These are phyloP conservation scores for Magnaporthiopsis poae DNA, from an alignment of 2,329 filamentous ascomycete species.

Conservation along the genomic window DNA sequence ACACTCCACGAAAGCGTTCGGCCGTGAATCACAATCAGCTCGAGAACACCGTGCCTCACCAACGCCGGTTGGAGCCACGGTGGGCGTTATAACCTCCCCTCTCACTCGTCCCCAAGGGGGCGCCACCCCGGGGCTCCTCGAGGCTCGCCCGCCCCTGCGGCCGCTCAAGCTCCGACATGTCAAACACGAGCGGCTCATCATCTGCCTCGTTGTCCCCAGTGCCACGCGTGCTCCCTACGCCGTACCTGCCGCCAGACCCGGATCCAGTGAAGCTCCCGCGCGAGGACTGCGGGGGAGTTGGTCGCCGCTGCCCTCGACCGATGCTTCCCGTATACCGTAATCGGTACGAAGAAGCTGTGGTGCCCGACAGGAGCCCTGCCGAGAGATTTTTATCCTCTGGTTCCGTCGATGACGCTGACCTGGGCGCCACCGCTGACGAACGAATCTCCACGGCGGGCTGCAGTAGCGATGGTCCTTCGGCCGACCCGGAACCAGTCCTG, in stretches of 20 bases:
- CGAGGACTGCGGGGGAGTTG: constrained; percentile 34
- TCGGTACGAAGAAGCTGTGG: constrained; percentile 26
- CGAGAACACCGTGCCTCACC: neutral
- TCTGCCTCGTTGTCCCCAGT: constrained; percentile 42
- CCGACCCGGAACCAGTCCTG: constrained; percentile 7
- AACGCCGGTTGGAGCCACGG: constrained; percentile 1
- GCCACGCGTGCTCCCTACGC: constrained; percentile 31
- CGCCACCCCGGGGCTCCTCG: constrained; percentile 35
- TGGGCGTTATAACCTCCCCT: constrained; percentile 5
- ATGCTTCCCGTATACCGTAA: constrained; percentile 29
- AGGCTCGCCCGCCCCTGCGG: constrained; percentile 41
- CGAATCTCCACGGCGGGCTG: constrained; percentile 34
- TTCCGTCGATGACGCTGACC: constrained; percentile 26
- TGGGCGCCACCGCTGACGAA: constrained; percentile 25
- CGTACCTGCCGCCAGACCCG: constrained; percentile 16
- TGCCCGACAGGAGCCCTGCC: constrained; percentile 31
- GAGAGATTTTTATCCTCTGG: constrained; percentile 37
- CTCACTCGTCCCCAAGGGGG: neutral
- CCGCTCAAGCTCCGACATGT: constrained; percentile 61
- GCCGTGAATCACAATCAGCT: neutral
- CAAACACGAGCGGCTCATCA: constrained; percentile 62
- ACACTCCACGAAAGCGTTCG: neutral
- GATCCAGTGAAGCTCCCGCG: constrained; percentile 36
- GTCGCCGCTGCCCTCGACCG: constrained; percentile 10
- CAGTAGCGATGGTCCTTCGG: constrained; percentile 22